phyloP scores from a whole-genome alignment of 202 grass and related monocot genomes.

The Schoenoplectus triqueter region DNA sequence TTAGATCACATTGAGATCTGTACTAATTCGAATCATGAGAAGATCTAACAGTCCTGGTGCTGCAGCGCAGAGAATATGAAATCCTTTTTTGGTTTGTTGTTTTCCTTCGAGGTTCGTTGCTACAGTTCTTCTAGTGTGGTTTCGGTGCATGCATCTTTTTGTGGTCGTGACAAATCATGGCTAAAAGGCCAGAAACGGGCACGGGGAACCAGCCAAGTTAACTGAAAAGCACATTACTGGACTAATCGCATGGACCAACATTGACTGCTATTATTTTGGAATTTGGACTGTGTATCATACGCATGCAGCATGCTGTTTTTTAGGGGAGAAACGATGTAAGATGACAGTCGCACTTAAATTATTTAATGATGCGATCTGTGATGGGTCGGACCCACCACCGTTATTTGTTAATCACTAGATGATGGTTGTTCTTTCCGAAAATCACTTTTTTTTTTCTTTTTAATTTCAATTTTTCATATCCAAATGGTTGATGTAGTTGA shows the following conservation, averaged over 20 bases:
- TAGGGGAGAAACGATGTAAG: background rate
- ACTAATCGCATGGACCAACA: background rate
- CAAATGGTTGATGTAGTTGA: too few species aligned
- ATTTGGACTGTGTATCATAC: background rate
- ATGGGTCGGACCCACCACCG: too few species aligned
- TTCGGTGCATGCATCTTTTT: background rate
- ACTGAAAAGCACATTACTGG: background rate
- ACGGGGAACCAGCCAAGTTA: background rate
- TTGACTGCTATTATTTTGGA: constrained; percentile 16
- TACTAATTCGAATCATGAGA: too few species aligned
- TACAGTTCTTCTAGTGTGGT: background rate
- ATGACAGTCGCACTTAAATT: too few species aligned
- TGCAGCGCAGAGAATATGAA: background rate
- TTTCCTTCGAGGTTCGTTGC: background rate
- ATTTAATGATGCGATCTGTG: too few species aligned
- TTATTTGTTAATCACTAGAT: too few species aligned
- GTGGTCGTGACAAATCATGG: background rate
- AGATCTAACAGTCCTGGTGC: too few species aligned
- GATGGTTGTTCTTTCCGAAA: too few species aligned
- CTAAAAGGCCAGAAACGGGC: background rate
- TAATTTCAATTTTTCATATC: too few species aligned
- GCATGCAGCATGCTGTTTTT: background rate
- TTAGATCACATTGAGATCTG: too few species aligned
- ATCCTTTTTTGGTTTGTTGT: background rate
- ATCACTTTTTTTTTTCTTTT: too few species aligned